These are phyloP conservation scores for Penicillium griseofulvum DNA, from an alignment of 2,329 filamentous ascomycete genomes.

Conservation along the genomic window DNA sequence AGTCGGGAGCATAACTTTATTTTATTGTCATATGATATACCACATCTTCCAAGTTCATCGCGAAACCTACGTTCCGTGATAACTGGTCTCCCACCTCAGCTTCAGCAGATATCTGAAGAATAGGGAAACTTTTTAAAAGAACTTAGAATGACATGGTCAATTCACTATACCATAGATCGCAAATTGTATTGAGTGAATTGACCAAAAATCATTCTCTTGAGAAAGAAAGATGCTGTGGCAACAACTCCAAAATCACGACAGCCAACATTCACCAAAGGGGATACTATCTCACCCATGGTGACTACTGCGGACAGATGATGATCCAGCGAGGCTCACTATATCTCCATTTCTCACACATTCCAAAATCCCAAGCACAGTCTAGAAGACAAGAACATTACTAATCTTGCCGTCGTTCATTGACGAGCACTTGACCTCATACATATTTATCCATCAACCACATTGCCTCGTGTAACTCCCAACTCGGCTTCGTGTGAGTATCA, in stretches of 20 bases:
- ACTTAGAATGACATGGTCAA: not conserved
- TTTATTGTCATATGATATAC: slow-evolving; percentile 4
- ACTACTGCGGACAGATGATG: not conserved
- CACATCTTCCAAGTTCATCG: slow-evolving; percentile 8
- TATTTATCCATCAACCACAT: not conserved
- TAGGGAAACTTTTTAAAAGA: slow-evolving; percentile 1
- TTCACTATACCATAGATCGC: too few species aligned
- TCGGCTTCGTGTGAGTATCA: not conserved
- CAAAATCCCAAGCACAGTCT: not conserved
- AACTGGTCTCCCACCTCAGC: slow-evolving; percentile 7
- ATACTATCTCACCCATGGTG: not conserved
- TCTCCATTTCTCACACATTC: not conserved
- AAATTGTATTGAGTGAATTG: too few species aligned
- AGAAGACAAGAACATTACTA: not conserved
- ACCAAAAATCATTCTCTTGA: too few species aligned
- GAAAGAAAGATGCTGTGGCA: not conserved
- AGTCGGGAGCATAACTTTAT: not conserved
- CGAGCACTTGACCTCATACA: not conserved
- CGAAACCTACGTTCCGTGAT: slow-evolving; percentile 3
- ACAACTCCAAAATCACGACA: not conserved
- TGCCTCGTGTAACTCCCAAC: not conserved
- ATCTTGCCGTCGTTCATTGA: not conserved
- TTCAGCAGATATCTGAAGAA: slow-evolving; percentile 11
- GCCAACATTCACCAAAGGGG: not conserved
- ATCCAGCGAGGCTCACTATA: not conserved